Evolutionary conservation across 768 basidiomycete species (phyloP), one percentile per base, ranked within the genome.

Genomic region (Boletus vinaceobasis): DNA sequence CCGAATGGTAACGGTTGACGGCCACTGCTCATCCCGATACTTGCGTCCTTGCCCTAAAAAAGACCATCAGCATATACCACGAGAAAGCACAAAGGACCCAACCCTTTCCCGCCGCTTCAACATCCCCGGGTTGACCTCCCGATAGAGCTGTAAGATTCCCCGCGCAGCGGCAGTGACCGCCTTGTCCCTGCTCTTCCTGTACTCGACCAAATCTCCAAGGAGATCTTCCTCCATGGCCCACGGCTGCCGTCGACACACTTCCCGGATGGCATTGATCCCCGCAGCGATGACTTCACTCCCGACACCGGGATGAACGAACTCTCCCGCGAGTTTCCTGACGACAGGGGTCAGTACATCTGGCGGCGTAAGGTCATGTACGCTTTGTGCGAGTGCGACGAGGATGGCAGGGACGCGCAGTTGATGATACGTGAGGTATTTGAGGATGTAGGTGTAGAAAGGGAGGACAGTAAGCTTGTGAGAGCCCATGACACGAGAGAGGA

Each of bases 211-310:
- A 73, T 99, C 97, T 4, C 88, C 86, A 5, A 99, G 76, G 26
- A 98, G 71, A 64, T 98, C 96, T 60, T 93, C 92, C 60, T 96
- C 93, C 88, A 99, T 98, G 50, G 90, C 85, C 92, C 93, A 95
- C 5, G 96, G 93, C 67, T 99, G 97, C 37, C 96, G 73, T 32
- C 90, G 73, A 69, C 93, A 97, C n/a, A 99, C 83, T 70, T 98
- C 96, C 31, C 94, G 80, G 39, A 99, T 93, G 15, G 92, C 83
- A 70, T 99, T 99, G 59, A 99, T 75, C n/a, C 97, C 97, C 0
- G 96, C 97, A 1, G 95, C 86, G 57, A 98, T 89, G 64, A 98
- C 93, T 71, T 98, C 94, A 62, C 88, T 84, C 1, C 92, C 92
- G 3, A 98, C 97, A 45, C 97, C 97, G 1, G 96, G 95, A 70